Evolutionary conservation across 2,329 filamentous ascomycete genomes (phyloP).

Genomic region (Anthostomella pinea): DNA sequence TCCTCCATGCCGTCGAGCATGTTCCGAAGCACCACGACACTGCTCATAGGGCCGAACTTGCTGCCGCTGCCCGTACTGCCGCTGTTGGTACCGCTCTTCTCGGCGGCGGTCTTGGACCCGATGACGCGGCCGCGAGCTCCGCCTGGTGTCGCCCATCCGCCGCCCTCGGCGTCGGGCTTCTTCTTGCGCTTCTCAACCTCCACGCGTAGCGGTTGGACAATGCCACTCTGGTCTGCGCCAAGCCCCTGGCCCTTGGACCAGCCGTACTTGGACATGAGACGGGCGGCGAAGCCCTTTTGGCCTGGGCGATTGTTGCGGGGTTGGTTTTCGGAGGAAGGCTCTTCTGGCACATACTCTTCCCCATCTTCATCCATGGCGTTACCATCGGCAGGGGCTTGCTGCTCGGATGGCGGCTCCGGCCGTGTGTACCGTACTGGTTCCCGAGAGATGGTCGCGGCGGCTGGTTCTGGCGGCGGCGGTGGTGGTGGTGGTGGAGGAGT

Average conservation of each 20-base stretch:
- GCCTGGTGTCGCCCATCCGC: slow-evolving; percentile 69
- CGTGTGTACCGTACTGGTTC: slow-evolving; percentile 72
- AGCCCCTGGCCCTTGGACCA: slow-evolving; percentile 88
- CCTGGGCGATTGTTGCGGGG: slow-evolving; percentile 67
- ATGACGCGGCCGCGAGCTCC: slow-evolving; percentile 78
- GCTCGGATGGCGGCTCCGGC: slow-evolving; percentile 46
- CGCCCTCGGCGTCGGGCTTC: slow-evolving; percentile 72
- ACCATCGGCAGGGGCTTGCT: slow-evolving; percentile 35
- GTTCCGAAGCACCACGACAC: slow-evolving; percentile 76
- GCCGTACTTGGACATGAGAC: slow-evolving; percentile 89
- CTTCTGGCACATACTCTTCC: slow-evolving; percentile 31
- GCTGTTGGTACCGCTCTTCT: slow-evolving; percentile 10
- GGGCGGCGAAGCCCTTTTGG: slow-evolving; percentile 79
- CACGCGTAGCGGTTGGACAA: slow-evolving; percentile 77
- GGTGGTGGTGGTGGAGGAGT: slow-evolving; percentile 29
- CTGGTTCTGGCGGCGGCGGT: slow-evolving; percentile 36
- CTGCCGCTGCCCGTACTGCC: slow-evolving; percentile 33
- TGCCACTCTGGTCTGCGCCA: slow-evolving; percentile 77
- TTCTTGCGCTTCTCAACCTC: slow-evolving; percentile 85
- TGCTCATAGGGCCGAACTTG: slow-evolving; percentile 71
- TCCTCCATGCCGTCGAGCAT: slow-evolving; percentile 84
- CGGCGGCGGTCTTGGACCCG: slow-evolving; percentile 53
- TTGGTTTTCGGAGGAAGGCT: slow-evolving; percentile 17
- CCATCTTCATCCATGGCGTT: slow-evolving; percentile 38
- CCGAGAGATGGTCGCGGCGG: slow-evolving; percentile 67